A percentile compares a stretch with the other conserved stretches of the same genome.
Evolutionary conservation across 805 yeast species (phyloP).

Genomic region (Geotrichum ghanense): DNA sequence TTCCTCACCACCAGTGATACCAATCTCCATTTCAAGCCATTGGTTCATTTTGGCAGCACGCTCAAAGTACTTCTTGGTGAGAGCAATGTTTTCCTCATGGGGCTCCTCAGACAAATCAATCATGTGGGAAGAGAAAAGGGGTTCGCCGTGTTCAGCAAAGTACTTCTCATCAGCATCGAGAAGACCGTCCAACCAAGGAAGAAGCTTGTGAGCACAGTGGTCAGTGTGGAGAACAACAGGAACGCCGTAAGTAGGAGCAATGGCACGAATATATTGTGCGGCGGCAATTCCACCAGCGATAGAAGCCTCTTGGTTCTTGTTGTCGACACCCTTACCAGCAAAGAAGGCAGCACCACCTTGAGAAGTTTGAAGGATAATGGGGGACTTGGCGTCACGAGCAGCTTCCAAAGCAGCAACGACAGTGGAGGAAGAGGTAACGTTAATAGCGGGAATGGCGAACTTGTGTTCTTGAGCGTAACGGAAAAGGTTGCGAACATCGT

Average conservation of each 20-base stretch:
- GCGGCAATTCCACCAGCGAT: conserved; percentile 94
- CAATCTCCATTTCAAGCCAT: conserved; percentile 99
- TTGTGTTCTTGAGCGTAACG: conserved; percentile 87
- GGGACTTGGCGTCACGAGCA: conserved; percentile 87
- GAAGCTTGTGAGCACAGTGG: conserved; percentile 96
- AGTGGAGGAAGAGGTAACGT: conserved; percentile 95
- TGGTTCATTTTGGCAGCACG: conserved; percentile 91
- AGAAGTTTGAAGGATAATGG: conserved; percentile 93
- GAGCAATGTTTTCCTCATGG: conserved; percentile 90
- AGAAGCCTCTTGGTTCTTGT: conserved; percentile 88
- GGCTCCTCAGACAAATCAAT: conserved; percentile 93
- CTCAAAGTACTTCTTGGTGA: conserved; percentile 88
- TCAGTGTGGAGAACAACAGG: conserved; percentile 97
- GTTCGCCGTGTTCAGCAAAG: conserved; percentile 79
- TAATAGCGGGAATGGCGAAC: conserved; percentile 97
- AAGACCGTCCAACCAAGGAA: conserved; percentile 99
- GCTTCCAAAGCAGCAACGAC: conserved; percentile 96
- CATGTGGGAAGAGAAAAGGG: conserved; percentile 98
- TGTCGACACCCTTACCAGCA: conserved; percentile 97
- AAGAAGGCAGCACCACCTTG: conserved; percentile 99
- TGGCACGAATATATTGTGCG: conserved; percentile 91
- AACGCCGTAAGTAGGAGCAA: conserved; percentile 93
- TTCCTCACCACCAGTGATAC: conserved; percentile 99
- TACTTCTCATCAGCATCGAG: conserved; percentile 91
- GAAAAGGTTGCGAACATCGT: conserved; percentile 72